A percentile compares a stretch with the other conserved stretches of the same genome.
Conservation (phyloP, 768 basidiomycete genomes). For the Clavaria fumosa region DNA sequence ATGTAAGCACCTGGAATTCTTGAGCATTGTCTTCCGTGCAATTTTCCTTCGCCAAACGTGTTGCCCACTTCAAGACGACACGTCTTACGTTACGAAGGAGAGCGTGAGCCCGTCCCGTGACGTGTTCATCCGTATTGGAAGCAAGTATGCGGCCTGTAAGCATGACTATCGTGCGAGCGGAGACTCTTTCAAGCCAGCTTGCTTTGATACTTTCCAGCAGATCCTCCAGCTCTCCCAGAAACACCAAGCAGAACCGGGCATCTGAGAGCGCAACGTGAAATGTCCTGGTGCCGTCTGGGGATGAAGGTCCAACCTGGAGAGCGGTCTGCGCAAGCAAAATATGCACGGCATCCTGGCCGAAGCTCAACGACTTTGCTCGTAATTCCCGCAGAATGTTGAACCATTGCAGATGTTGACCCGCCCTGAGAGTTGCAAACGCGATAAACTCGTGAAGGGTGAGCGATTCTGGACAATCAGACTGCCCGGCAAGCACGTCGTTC, state of each 20-base stretch:
- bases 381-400: constrained; percentile 34
- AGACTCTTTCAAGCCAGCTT: constrained; percentile 26
- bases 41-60: constrained; percentile 14
- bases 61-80: constrained; percentile 23
- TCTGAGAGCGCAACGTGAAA: constrained; percentile 28
- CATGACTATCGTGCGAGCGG: constrained; percentile 20
- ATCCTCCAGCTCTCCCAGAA: constrained; percentile 23
- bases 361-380: constrained; percentile 22
- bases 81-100: constrained; percentile 20
- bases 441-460: constrained; percentile 31
- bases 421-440: constrained; percentile 30
- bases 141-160: constrained; percentile 24
- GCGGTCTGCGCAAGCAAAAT: constrained; percentile 28
- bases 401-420: constrained; percentile 33
- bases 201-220: constrained; percentile 21
- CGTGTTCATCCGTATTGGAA: constrained; percentile 7
- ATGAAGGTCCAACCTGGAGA: constrained; percentile 26
- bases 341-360: constrained; percentile 26
- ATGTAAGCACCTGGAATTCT: constrained; percentile 15
- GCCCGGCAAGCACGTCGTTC: constrained; percentile 29
- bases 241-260: constrained; percentile 19
- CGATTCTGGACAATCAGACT: constrained; percentile 24
- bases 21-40: constrained; percentile 8
- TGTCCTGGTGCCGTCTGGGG: constrained; percentile 8
- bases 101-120: constrained; percentile 11